Percentiles rank a stretch among this genome's conserved stretches.
phyloP scores from a whole-genome alignment of 257 asterid genomes.

The Solanum pimpinellifolium region DNA sequence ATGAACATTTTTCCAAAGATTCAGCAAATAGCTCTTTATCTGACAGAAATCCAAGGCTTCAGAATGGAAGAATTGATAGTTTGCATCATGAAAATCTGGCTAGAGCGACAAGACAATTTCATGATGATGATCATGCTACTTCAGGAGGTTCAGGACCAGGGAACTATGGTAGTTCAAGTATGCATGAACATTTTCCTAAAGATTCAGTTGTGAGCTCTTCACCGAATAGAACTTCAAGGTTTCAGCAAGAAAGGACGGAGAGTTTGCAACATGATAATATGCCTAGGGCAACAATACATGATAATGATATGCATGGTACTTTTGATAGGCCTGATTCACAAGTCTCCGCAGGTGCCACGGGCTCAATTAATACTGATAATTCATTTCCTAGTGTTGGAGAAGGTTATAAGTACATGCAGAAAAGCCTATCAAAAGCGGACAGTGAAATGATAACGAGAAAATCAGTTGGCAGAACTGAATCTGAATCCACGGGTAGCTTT shows the following conservation, averaged over 20 bases:
- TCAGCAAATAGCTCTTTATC: conserved; percentile 12
- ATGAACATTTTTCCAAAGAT: conserved; percentile 23
- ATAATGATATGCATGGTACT: not conserved
- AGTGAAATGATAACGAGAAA: not conserved
- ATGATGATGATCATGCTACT: conserved; percentile 14
- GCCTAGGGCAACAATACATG: conserved; percentile 7
- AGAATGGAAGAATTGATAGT: conserved; percentile 12
- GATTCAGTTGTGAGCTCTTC: conserved; percentile 15
- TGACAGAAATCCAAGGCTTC: conserved; percentile 15
- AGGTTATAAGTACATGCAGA: conserved; percentile 17
- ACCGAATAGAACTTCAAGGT: conserved; percentile 15
- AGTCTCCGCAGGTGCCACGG: conserved; percentile 22
- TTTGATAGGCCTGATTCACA: conserved; percentile 10
- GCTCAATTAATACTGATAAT: conserved; percentile 18
- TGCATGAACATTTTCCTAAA: conserved; percentile 17
- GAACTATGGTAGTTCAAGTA: conserved; percentile 9
- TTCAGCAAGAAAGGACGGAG: conserved; percentile 15
- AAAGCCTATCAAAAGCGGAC: conserved; percentile 21
- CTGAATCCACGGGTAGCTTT: conserved; percentile 18
- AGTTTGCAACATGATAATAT: conserved; percentile 10
- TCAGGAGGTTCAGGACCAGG: conserved; percentile 23
- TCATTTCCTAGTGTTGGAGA: conserved; percentile 13
- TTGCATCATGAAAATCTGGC: conserved; percentile 10
- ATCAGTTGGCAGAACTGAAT: conserved; percentile 20
- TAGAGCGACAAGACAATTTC: conserved; percentile 10